phyloP scores from a whole-genome alignment of 202 grass and related monocot genomes.

The Panicum virgatum region DNA sequence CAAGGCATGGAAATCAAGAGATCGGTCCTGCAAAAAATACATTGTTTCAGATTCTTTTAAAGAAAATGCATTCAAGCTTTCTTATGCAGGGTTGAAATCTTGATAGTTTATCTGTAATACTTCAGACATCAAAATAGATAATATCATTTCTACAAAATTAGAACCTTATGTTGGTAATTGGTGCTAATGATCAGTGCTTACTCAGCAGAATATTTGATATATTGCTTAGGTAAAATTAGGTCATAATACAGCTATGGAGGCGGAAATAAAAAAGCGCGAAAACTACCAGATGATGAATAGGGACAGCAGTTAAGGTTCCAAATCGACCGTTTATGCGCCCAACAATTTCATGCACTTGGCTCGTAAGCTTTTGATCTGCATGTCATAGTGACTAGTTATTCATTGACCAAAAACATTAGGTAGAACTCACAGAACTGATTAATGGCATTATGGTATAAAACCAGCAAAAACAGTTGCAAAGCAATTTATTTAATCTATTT shows the following conservation, averaged over 20 bases:
- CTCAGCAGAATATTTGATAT: neutral
- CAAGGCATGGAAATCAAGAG: slow-evolving; percentile 91
- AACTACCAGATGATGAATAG: slow-evolving; percentile 95
- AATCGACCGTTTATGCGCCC: slow-evolving; percentile 98
- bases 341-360: slow-evolving; percentile 99
- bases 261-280: slow-evolving; percentile 17
- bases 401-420: slow-evolving; percentile 10
- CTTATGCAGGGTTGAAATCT: neutral
- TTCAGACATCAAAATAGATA: neutral
- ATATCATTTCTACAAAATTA: neutral
- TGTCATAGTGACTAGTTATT: slow-evolving; percentile 20
- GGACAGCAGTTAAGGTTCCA: slow-evolving; percentile 95
- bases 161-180: neutral
- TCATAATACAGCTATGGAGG: slow-evolving; percentile 1
- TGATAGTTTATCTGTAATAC: neutral
- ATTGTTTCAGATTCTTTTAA: slow-evolving; percentile 28
- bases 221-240: neutral
- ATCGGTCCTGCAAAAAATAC: slow-evolving; percentile 79
- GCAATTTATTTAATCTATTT: neutral
- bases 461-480: neutral
- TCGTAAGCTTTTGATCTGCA: slow-evolving; percentile 99
- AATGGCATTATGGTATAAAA: neutral
- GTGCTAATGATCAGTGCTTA: neutral
- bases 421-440: neutral
- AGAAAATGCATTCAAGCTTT: slow-evolving; percentile 20